phyloP scores from a whole-genome alignment of 2,329 filamentous ascomycete genomes.

The Ophiocordyceps sinensis region DNA sequence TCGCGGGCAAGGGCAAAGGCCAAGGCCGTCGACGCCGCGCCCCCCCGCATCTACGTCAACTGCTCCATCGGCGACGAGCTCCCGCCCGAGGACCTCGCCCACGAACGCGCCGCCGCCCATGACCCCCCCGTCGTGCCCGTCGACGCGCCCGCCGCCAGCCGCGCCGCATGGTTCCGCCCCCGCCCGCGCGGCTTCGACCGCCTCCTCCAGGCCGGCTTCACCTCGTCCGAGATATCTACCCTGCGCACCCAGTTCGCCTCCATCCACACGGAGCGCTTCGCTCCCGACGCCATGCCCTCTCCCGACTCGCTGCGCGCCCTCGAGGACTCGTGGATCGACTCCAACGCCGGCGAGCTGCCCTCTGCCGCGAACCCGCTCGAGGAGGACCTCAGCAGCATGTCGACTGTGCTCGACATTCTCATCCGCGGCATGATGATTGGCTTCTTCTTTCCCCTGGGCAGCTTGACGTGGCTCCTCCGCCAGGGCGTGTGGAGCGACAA shows the following conservation, averaged over 20 bases:
- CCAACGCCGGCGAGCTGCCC: slow-evolving; percentile 31
- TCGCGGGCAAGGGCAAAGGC: slow-evolving; percentile 26
- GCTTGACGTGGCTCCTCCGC: slow-evolving; percentile 69
- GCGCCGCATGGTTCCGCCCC: slow-evolving; percentile 17
- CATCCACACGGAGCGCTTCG: slow-evolving; percentile 68
- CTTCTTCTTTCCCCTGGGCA: slow-evolving; percentile 89
- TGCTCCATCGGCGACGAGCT: slow-evolving; percentile 78
- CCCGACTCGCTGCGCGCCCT: slow-evolving; percentile 60
- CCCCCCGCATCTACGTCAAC: slow-evolving; percentile 65
- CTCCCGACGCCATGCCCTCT: slow-evolving; percentile 77
- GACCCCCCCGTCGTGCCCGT: slow-evolving; percentile 22
- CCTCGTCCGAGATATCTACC: slow-evolving; percentile 65
- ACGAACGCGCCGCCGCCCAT: slow-evolving; percentile 40
- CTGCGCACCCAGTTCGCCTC: slow-evolving; percentile 80
- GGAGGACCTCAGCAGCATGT: slow-evolving; percentile 35
- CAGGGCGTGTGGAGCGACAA: slow-evolving; percentile 76
- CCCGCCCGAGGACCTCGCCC: slow-evolving; percentile 50
- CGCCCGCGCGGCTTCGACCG: slow-evolving; percentile 68
- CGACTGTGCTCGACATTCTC: slow-evolving; percentile 60
- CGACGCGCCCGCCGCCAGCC: slow-evolving; percentile 28
- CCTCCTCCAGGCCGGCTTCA: slow-evolving; percentile 69
- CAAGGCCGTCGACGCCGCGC: slow-evolving; percentile 37
- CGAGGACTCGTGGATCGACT: slow-evolving; percentile 87
- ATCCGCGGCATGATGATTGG: slow-evolving; percentile 80
- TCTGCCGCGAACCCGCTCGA: slow-evolving; percentile 21